A percentile compares a stretch with the other conserved stretches of the same genome.
These are phyloP conservation scores for Adansonia digitata DNA, from an alignment of 345 rosid genomes.

Conservation along the genomic window DNA sequence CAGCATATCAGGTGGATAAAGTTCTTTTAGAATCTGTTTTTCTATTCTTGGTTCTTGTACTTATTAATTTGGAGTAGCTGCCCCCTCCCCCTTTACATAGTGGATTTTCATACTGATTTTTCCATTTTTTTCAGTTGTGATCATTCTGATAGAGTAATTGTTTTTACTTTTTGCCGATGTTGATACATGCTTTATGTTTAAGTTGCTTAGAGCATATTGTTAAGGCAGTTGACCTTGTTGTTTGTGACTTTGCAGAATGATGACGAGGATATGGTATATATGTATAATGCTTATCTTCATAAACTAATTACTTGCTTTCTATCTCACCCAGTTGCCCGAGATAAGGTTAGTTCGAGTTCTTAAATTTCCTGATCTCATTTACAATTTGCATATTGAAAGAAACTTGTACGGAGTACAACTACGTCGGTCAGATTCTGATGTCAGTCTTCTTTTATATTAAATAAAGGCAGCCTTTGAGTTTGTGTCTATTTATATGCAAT, in stretches of 20 bases:
- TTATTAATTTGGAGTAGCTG: background rate
- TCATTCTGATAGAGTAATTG: background rate
- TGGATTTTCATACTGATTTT: background rate
- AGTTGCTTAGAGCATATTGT: slow-evolving; percentile 13
- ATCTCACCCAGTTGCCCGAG: slow-evolving; percentile 82
- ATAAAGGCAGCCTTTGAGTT: background rate
- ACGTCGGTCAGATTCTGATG: background rate
- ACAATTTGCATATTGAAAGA: background rate
- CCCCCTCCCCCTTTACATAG: background rate
- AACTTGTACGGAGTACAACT: background rate
- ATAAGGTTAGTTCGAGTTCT: slow-evolving; percentile 56
- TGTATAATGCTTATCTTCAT: slow-evolving; percentile 92
- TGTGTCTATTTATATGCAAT: background rate
- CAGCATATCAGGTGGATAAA: slow-evolving; percentile 69
- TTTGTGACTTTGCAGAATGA: slow-evolving; percentile 53
- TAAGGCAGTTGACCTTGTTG: slow-evolving; percentile 17
- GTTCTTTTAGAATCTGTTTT: background rate
- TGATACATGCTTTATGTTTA: background rate
- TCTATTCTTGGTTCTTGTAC: background rate
- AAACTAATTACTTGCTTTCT: slow-evolving; percentile 83
- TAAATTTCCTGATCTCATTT: slow-evolving; percentile 5
- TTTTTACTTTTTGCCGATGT: background rate
- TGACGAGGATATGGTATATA: slow-evolving; percentile 87
- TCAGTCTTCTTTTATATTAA: background rate
- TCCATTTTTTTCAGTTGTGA: no score